Base-by-base conservation (phyloP, 208 protist species). In the Crithidia bombi region DNA sequence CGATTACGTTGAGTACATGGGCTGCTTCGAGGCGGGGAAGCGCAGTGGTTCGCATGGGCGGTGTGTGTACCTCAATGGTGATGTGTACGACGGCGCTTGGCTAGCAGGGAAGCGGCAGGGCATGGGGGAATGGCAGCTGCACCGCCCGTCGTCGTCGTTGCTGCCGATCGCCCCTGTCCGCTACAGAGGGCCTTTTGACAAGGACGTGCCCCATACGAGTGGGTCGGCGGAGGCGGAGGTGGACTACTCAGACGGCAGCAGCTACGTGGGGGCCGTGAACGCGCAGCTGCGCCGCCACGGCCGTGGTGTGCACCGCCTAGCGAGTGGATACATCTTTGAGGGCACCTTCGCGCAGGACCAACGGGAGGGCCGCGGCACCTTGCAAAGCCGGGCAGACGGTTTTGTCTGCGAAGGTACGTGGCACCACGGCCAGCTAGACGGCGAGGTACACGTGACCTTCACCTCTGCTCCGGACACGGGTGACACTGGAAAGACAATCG, bases 41-140 rank as follows among this genome's bases (percentile, higher is more conserved):
- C 80, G 89, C 47, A 82, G 75, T 58, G 94, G 92, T 5, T 17
- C 33, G 28, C 56, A 75, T n/a, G 93, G 93, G 15, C 32, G 51
- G 41, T 95, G 87, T 38, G 35, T 64, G n/a, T 94, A 92, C 76
- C 65, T 43, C 5, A 86, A 95, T 76, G 90, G 88, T 5, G 78
- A 86, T 62, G 41, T 81, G 25, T 97, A 97, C 81, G 82, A 85
- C 3, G 92, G 92, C 23, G 10, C 32, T 0, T 98, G 92, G 88
- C 38, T 57, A 26, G 36, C 78, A 17, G 87, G 87, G 19, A 83
- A 84, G 67, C 87, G 82, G 26, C 73, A 93, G 41, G 94, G 91
- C 4, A 41, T 69, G 14, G 92, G 92, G 2, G 83, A 86, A 69
- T 78, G 82, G 50, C 69, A 55, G 46, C 67, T 96, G 43, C 47